A percentile compares a stretch with the other conserved stretches of the same genome.
phyloP scores from a whole-genome alignment of 352 stramenopile species.

The Globisporangium nagaii region DNA sequence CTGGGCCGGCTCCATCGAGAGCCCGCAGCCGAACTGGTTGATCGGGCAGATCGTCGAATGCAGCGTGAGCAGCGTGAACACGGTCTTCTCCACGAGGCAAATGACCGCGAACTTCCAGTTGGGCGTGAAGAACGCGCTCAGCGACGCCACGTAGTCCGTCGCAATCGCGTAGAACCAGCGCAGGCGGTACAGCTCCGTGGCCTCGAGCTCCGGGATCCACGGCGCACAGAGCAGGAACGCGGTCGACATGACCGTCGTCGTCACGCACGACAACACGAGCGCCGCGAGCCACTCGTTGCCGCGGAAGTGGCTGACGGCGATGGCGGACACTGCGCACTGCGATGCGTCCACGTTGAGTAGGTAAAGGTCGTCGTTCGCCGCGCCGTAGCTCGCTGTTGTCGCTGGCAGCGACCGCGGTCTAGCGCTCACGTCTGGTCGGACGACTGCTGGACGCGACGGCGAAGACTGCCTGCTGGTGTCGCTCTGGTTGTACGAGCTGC shows the following conservation, averaged over 20 bases:
- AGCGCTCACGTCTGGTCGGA: slow-evolving; percentile 1
- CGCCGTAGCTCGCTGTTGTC: slow-evolving; percentile 1
- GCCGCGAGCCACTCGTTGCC: slow-evolving; percentile 49
- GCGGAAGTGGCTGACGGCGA: slow-evolving; percentile 32
- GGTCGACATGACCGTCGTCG: slow-evolving; percentile 24
- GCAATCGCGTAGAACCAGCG: slow-evolving; percentile 53
- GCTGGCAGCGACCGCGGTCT: too few species aligned
- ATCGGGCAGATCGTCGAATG: slow-evolving; percentile 62
- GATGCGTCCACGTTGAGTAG: slow-evolving; percentile 16
- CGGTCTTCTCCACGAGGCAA: slow-evolving; percentile 55
- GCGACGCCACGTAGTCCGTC: slow-evolving; percentile 48
- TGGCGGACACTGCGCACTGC: slow-evolving; percentile 24
- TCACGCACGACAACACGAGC: slow-evolving; percentile 25
- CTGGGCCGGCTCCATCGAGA: slow-evolving; percentile 38
- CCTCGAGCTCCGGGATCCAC: slow-evolving; percentile 36
- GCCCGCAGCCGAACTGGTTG: slow-evolving; percentile 64
- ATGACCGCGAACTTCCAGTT: slow-evolving; percentile 69
- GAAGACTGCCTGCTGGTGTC: slow-evolving; percentile 5
- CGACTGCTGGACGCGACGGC: slow-evolving; percentile 5
- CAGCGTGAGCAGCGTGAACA: slow-evolving; percentile 65
- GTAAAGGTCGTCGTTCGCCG: slow-evolving; percentile 11
- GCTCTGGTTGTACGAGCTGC: slow-evolving; percentile 11
- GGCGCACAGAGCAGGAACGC: slow-evolving; percentile 36
- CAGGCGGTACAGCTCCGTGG: slow-evolving; percentile 48
- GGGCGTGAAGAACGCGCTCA: slow-evolving; percentile 51